Base-by-base conservation (phyloP, 202 grass and related monocot genomes). In the Bolboschoenoplectus hybrid region DNA sequence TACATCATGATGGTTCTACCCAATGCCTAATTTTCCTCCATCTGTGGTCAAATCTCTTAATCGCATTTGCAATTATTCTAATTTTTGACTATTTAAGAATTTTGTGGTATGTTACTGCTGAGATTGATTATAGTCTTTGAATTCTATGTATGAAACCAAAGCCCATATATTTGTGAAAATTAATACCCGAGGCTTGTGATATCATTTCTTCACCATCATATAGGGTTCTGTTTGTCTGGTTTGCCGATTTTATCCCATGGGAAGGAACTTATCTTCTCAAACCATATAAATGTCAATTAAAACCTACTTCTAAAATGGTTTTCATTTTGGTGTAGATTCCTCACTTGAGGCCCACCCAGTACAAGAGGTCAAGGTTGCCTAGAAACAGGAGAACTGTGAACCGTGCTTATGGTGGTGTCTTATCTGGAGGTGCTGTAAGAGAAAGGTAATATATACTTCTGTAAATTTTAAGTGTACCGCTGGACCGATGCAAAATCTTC, bases 371-470 rank as follows among this genome's bases (percentile, higher is more conserved):
- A 85, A 97, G 92, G 86, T 89, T 94, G 87, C 64, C 88, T 85
- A 92, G 94, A 89, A 97, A 89, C 87, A 86, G 87, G 83, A 91
- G 90, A 84, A 97, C 90, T 81, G 90, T 92, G 50, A 92, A 94
- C 85, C 94, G 91, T 92, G 86, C 91, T 55, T 97, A 97, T 86
- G 92, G 94, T 85, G 94, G 89, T 81, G 87, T 94, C 55, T 87
- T 97, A 65, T 92, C 92, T 81, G 94, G 92, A 89, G 67, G 70
- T 69, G 90, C 94, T 71, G 92, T 97, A 52, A 91, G 90, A 72
- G 92, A 97, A 85, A 94, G 94, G 94, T 97, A 52, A 39, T 20
- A 3, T 16, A 55, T 50, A 62, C 17, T 61, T 1, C 62, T 72
- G 20, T 79, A n/a, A 82, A 57, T 84, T 19, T 5, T 5, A 65